These are phyloP conservation scores for Nissolia schottii DNA, from an alignment of 306 rosid species.

Conservation along the genomic window DNA sequence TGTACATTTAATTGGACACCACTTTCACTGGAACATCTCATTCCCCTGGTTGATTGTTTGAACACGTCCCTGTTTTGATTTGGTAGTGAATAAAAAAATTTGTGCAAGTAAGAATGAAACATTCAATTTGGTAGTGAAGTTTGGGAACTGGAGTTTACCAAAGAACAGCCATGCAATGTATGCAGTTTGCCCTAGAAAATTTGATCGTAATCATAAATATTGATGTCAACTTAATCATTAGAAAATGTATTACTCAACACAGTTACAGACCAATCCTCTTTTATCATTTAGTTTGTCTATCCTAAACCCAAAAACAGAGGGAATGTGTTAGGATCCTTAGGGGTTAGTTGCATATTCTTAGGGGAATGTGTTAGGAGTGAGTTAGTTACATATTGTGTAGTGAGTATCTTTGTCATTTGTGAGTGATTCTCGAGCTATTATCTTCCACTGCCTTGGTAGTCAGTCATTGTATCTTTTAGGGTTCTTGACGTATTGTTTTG, in stretches of 20 bases:
- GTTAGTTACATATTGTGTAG: too few species aligned
- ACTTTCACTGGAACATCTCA: background rate
- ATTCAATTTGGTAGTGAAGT: background rate
- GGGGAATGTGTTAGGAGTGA: too few species aligned
- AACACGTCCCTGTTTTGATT: background rate
- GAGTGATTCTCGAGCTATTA: too few species aligned
- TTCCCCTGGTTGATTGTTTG: background rate
- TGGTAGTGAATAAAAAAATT: too few species aligned
- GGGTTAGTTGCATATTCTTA: too few species aligned
- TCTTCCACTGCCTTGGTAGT: too few species aligned
- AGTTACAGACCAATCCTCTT: background rate
- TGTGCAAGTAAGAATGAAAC: background rate
- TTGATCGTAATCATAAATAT: background rate
- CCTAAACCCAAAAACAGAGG: background rate
- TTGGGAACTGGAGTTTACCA: too few species aligned
- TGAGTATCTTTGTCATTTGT: too few species aligned
- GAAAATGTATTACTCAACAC: background rate
- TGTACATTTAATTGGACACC: background rate
- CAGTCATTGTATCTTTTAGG: too few species aligned
- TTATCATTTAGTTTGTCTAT: background rate
- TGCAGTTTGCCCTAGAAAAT: too few species aligned
- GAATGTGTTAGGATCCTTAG: too few species aligned
- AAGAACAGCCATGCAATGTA: background rate
- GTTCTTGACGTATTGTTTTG: too few species aligned
- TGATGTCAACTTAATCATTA: background rate